Percentiles rank a stretch among this genome's conserved stretches.
Evolutionary conservation across 306 rosid species (phyloP).

Genomic region (Begonia fuchsioides): DNA sequence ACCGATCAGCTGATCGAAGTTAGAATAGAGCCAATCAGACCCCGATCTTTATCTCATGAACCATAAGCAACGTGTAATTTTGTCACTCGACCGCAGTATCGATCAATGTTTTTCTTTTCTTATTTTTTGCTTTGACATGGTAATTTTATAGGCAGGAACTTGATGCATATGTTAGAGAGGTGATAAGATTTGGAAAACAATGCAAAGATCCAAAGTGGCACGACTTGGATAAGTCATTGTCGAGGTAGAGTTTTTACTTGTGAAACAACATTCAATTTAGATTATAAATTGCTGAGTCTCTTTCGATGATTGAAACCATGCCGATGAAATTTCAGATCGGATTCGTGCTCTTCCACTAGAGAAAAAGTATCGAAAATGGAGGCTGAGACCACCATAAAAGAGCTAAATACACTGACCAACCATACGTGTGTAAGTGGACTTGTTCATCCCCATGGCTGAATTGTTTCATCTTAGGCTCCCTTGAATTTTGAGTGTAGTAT

Average conservation of each 20-base stretch:
- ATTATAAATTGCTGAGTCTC: no score
- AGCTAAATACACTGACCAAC: slow-evolving; percentile 47
- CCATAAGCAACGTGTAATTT: no score
- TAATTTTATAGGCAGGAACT: slow-evolving; percentile 48
- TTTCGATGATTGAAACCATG: not conserved
- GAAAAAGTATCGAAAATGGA: slow-evolving; percentile 27
- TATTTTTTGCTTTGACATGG: slow-evolving; percentile 7
- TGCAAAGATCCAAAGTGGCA: slow-evolving; percentile 91
- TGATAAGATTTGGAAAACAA: slow-evolving; percentile 61
- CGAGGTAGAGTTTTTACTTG: slow-evolving; percentile 21
- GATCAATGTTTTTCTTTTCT: not conserved
- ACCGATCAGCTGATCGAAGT: no score
- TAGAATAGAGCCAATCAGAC: no score
- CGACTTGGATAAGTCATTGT: slow-evolving; percentile 48
- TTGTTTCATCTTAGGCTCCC: not conserved
- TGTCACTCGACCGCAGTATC: no score
- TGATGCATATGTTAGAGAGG: slow-evolving; percentile 53
- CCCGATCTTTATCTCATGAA: no score
- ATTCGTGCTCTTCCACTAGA: not conserved
- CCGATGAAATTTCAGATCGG: not conserved
- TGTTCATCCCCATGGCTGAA: not conserved
- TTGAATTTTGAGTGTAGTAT: not conserved
- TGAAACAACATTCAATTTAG: not conserved
- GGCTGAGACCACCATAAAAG: slow-evolving; percentile 57
- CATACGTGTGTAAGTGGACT: slow-evolving; percentile 57